A percentile compares a stretch with the other conserved stretches of the same genome.
phyloP scores from a whole-genome alignment of 768 basidiomycete genomes.

The Boletus pseudopeckii region DNA sequence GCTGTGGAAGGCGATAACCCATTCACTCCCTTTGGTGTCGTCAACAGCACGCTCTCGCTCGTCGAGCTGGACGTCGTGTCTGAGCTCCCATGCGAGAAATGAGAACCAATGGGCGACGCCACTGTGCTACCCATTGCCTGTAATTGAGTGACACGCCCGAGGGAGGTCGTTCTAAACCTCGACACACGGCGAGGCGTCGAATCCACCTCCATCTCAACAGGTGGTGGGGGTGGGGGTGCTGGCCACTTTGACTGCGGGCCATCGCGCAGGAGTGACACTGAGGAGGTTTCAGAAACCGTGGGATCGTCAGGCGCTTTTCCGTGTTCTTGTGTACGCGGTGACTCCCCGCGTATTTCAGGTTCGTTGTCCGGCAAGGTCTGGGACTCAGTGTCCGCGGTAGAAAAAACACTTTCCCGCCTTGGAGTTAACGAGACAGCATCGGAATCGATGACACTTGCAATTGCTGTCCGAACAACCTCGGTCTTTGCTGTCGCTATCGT shows the following conservation, averaged over 20 bases:
- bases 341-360: neutral
- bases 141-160: conserved; percentile 26
- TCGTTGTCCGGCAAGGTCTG: neutral
- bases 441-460: conserved; percentile 48
- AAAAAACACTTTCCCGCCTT: conserved; percentile 10
- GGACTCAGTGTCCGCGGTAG: conserved; percentile 8
- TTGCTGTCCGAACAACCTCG: conserved; percentile 47
- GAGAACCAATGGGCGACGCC: conserved; percentile 50
- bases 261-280: conserved; percentile 19
- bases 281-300: conserved; percentile 10
- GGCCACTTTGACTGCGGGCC: conserved; percentile 27
- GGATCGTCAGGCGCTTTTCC: conserved; percentile 13
- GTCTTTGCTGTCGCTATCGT: conserved; percentile 46
- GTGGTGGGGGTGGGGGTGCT: conserved; percentile 30
- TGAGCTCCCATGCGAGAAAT: conserved; percentile 38
- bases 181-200: conserved; percentile 25
- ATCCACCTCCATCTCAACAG: conserved; percentile 25
- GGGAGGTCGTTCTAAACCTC: conserved; percentile 28
- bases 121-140: conserved; percentile 10
- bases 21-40: conserved; percentile 18
- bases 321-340: conserved; percentile 7
- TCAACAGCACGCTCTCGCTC: conserved; percentile 16
- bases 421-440: conserved; percentile 23
- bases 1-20: neutral
- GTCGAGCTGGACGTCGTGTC: conserved; percentile 35